Evolutionary conservation across 768 basidiomycete species (phyloP).

Genomic region (Steccherinum ochraceum): DNA sequence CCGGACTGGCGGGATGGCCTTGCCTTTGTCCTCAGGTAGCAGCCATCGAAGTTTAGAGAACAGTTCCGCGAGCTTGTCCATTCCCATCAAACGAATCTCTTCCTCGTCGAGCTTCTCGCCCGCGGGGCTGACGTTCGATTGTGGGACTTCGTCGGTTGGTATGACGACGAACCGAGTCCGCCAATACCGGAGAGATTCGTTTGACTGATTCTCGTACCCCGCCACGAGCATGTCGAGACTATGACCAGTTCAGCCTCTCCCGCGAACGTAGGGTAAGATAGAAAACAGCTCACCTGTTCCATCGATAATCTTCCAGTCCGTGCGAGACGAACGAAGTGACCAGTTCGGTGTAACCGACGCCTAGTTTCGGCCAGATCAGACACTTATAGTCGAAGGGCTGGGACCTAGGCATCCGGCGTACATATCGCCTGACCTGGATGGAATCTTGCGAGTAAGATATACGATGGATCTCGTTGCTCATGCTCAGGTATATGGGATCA

Average conservation of each 20-base stretch:
- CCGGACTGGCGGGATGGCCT: constrained; percentile 53
- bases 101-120: constrained; percentile 80
- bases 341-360: constrained; percentile 80
- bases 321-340: constrained; percentile 70
- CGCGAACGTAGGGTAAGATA: not conserved
- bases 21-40: constrained; percentile 47
- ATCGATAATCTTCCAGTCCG: constrained; percentile 77
- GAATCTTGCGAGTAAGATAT: constrained; percentile 88
- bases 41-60: constrained; percentile 85
- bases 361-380: constrained; percentile 89
- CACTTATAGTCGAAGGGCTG: constrained; percentile 75
- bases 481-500: constrained; percentile 84
- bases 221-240: constrained; percentile 84
- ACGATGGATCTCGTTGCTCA: constrained; percentile 92
- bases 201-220: constrained; percentile 74
- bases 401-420: constrained; percentile 61
- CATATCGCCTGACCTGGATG: constrained; percentile 83
- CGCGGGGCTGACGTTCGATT: constrained; percentile 45
- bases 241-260: constrained; percentile 1
- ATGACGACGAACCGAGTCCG: constrained; percentile 91
- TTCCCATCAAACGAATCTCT: constrained; percentile 83
- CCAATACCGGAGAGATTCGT: constrained; percentile 87
- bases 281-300: constrained; percentile 59
- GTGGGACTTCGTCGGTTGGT: constrained; percentile 70
- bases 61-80: constrained; percentile 85